Evolutionary conservation across 305 asterid species (phyloP).

Genomic region (Fraxinus sp.): DNA sequence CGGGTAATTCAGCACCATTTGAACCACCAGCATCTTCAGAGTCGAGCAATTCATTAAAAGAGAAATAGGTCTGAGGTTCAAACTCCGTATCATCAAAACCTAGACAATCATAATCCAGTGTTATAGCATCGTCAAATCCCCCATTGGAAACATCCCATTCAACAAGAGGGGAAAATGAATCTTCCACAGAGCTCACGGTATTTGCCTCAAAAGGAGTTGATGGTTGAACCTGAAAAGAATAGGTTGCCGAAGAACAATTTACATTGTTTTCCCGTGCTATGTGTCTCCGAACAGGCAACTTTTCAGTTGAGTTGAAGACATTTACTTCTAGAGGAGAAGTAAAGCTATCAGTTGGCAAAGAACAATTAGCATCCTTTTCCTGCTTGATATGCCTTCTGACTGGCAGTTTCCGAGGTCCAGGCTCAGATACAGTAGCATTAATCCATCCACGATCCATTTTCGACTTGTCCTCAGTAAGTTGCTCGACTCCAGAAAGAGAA

Average conservation of each 20-base stretch:
- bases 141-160: conserved; percentile 48
- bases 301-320: conserved; percentile 22
- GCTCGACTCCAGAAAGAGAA: conserved; percentile 40
- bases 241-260: conserved; percentile 29
- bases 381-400: conserved; percentile 61
- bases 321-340: not conserved
- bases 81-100: conserved; percentile 63
- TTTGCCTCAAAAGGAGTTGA: conserved; percentile 37
- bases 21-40: conserved; percentile 52
- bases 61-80: conserved; percentile 95
- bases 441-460: conserved; percentile 33
- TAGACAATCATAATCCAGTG: conserved; percentile 52
- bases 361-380: conserved; percentile 34
- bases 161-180: conserved; percentile 32
- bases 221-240: conserved; percentile 35
- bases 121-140: conserved; percentile 48
- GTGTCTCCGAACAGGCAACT: conserved; percentile 69
- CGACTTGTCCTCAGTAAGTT: conserved; percentile 30
- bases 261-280: conserved; percentile 39
- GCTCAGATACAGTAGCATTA: conserved; percentile 34
- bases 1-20: conserved; percentile 36
- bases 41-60: conserved; percentile 79
- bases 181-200: conserved; percentile 20
- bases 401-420: conserved; percentile 58
- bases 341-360: conserved; percentile 32